Conservation (phyloP, 805 yeast genomes). For the Metschnikowia hibisci region DNA sequence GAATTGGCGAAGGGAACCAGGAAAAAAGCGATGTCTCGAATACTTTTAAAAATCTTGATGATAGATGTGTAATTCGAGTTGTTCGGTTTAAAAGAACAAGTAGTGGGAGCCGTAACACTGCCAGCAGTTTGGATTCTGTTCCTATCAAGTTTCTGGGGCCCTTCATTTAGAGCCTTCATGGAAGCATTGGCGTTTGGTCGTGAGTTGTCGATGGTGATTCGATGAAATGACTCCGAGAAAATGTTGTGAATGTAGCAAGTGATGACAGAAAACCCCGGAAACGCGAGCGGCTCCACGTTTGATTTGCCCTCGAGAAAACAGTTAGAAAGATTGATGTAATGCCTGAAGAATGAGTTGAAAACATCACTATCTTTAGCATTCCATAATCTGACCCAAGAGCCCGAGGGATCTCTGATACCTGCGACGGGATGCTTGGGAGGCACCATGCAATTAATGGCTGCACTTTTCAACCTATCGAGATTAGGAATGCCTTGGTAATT, state of each 20-base stretch:
- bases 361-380: slow-evolving; percentile 52
- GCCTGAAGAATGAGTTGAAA: slow-evolving; percentile 59
- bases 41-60: slow-evolving; percentile 35
- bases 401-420: slow-evolving; percentile 56
- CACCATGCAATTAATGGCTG: slow-evolving; percentile 31
- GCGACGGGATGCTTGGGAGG: slow-evolving; percentile 41
- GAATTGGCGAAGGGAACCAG: slow-evolving; percentile 18
- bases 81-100: slow-evolving; percentile 21
- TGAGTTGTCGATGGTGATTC: slow-evolving; percentile 10
- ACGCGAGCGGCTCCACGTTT: slow-evolving; percentile 7
- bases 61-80: slow-evolving; percentile 38
- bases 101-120: slow-evolving; percentile 4
- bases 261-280: slow-evolving; percentile 44
- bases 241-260: slow-evolving; percentile 46
- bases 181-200: slow-evolving; percentile 3
- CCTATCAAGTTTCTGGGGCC: not conserved
- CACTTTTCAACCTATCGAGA: slow-evolving; percentile 24
- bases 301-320: slow-evolving; percentile 5
- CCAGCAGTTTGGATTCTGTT: slow-evolving; percentile 4
- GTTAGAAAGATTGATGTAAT: slow-evolving; percentile 40
- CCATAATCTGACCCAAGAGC: slow-evolving; percentile 64
- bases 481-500: slow-evolving; percentile 33
- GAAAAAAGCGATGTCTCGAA: slow-evolving; percentile 33
- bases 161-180: not conserved
- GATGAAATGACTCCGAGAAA: slow-evolving; percentile 28